These are phyloP conservation scores for Gillenia trifoliata DNA, from an alignment of 306 rosid species.

Conservation along the genomic window DNA sequence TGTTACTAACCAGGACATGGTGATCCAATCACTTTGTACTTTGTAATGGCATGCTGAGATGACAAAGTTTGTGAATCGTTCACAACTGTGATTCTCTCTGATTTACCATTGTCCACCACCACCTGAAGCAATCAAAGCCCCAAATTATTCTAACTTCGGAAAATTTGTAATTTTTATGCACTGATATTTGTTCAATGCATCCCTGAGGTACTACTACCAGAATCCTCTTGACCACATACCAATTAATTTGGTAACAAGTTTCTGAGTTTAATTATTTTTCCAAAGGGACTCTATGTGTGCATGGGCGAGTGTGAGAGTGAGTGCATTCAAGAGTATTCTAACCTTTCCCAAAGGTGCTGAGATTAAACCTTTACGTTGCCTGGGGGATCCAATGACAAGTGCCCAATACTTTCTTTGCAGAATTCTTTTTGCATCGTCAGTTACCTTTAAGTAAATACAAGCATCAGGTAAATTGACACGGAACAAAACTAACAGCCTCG, in stretches of 20 bases:
- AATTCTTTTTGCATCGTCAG: constrained; percentile 35
- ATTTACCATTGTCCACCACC: constrained; percentile 75
- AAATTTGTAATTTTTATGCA: background rate
- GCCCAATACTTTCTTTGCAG: constrained; percentile 77
- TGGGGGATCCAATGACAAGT: constrained; percentile 89
- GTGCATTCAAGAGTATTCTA: constrained; percentile 12
- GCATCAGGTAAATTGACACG: constrained; percentile 17
- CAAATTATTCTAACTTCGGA: background rate
- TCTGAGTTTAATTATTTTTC: background rate
- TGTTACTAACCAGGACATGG: constrained; percentile 57
- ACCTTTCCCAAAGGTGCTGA: constrained; percentile 86
- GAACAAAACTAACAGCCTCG: background rate
- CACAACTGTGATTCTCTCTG: constrained; percentile 61
- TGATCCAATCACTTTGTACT: constrained; percentile 66
- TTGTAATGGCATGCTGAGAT: constrained; percentile 75
- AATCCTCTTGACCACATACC: background rate
- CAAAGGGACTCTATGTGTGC: background rate
- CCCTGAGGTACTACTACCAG: background rate
- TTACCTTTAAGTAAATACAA: constrained; percentile 22
- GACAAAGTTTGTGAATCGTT: constrained; percentile 35
- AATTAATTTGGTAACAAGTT: background rate
- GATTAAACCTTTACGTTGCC: constrained; percentile 56
- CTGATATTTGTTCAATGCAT: background rate
- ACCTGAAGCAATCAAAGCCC: constrained; percentile 41
- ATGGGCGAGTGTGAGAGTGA: background rate